phyloP scores from a whole-genome alignment of 2,329 filamentous ascomycete species.

The Plenodomus biglobosus region DNA sequence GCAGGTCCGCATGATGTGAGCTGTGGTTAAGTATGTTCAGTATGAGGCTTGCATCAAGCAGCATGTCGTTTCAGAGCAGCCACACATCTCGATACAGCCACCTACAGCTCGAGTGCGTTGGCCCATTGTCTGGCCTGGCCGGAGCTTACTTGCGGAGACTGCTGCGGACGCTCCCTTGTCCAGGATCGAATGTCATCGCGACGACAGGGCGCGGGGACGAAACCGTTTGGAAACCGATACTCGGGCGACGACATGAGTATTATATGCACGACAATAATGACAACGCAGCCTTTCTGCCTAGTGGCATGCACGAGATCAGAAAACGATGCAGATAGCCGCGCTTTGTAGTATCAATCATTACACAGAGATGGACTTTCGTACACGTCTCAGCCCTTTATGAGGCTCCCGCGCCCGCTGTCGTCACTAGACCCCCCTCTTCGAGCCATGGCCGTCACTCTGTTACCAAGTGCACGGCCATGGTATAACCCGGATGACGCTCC shows the following conservation, averaged over 20 bases:
- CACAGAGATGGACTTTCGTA: slow-evolving; percentile 3
- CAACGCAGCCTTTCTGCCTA: slow-evolving; percentile 14
- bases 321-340: slow-evolving; percentile 13
- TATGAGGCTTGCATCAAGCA: slow-evolving; percentile 13
- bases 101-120: slow-evolving; percentile 8
- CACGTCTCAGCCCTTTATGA: slow-evolving; percentile 15
- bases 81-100: slow-evolving; percentile 8
- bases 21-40: slow-evolving; percentile 9
- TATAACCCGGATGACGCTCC: slow-evolving; percentile 21
- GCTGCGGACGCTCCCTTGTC: slow-evolving; percentile 5
- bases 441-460: slow-evolving; percentile 12
- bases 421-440: slow-evolving; percentile 17
- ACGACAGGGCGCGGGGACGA: slow-evolving; percentile 22
- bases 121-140: neutral
- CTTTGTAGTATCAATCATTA: slow-evolving; percentile 11
- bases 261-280: slow-evolving; percentile 33
- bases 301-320: slow-evolving; percentile 5
- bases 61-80: slow-evolving; percentile 14
- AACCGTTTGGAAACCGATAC: slow-evolving; percentile 10
- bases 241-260: slow-evolving; percentile 24
- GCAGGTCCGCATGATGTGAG: slow-evolving; percentile 27
- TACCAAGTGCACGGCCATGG: slow-evolving; percentile 35
- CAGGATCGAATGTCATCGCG: slow-evolving; percentile 1
- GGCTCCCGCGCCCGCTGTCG: slow-evolving; percentile 22
- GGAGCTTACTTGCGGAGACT: slow-evolving; percentile 1